Evolutionary conservation across 2,329 filamentous ascomycete genomes (phyloP).

Genomic region (Ilyonectria sp.): DNA sequence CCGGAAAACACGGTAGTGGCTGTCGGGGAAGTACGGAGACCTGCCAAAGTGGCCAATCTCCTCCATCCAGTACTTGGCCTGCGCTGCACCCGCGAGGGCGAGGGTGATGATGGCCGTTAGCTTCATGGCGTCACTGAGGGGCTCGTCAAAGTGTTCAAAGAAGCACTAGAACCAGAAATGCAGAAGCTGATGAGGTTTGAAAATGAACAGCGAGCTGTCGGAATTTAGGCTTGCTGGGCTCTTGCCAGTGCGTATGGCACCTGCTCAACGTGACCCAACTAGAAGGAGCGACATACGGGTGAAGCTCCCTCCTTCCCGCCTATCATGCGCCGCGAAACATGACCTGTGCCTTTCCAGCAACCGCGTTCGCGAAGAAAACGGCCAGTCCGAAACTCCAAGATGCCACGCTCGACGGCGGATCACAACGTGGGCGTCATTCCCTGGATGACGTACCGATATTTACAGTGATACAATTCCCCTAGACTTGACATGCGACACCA

Average conservation of each 20-base stretch:
- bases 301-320: background rate
- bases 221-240: background rate
- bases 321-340: background rate
- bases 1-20: conserved; percentile 49
- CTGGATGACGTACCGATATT: background rate
- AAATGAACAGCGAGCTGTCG: background rate
- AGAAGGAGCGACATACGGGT: background rate
- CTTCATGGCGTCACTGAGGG: conserved; percentile 35
- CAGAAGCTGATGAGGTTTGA: background rate
- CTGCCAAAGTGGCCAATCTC: conserved; percentile 47
- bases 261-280: background rate
- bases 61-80: conserved; percentile 48
- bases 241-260: background rate
- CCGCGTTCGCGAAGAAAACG: background rate
- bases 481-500: background rate
- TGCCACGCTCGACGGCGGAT: background rate
- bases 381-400: background rate
- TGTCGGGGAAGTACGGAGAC: conserved; percentile 50
- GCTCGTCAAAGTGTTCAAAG: background rate
- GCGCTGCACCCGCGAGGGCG: conserved; percentile 24
- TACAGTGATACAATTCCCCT: conserved; percentile 25
- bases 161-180: background rate
- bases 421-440: conserved; percentile 5
- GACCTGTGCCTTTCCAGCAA: background rate
- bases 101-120: conserved; percentile 27